phyloP scores from a whole-genome alignment of 371 early-diverging fungal genomes.

The Mortierella sp. region DNA sequence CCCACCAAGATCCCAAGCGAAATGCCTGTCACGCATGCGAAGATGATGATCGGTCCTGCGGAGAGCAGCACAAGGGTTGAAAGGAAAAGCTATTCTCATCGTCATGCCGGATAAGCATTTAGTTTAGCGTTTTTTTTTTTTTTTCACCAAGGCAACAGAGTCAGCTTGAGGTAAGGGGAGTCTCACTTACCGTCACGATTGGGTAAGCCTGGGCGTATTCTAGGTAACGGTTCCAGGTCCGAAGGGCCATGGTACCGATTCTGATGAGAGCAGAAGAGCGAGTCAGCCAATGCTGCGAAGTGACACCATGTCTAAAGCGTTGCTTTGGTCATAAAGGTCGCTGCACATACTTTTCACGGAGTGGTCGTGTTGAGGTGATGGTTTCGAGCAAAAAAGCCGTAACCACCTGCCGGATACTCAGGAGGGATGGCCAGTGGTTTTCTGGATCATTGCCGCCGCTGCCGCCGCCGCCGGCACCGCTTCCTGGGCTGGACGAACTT shows the following conservation, averaged over 20 bases:
- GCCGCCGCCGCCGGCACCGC: not conserved
- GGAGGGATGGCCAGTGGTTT: constrained; percentile 31
- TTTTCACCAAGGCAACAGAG: no score
- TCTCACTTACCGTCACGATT: constrained; percentile 27
- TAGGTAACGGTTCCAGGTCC: constrained; percentile 21
- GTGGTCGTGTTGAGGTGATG: constrained; percentile 18
- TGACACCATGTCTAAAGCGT: no score
- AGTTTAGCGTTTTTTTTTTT: not conserved
- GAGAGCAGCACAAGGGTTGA: constrained; percentile 31
- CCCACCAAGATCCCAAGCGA: constrained; percentile 36
- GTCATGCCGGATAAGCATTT: no score
- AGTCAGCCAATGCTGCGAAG: not conserved
- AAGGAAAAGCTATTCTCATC: constrained; percentile 21
- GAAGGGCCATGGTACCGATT: constrained; percentile 8
- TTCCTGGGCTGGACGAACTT: not conserved
- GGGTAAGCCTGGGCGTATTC: constrained; percentile 15
- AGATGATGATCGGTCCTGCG: constrained; percentile 35
- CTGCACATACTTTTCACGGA: constrained; percentile 35
- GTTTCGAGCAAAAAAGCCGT: constrained; percentile 26
- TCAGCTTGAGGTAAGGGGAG: not conserved
- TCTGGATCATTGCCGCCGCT: not conserved
- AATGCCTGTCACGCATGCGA: constrained; percentile 38
- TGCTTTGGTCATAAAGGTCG: no score
- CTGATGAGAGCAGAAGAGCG: not conserved
- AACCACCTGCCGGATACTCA: constrained; percentile 26